Evolutionary conservation across 2,329 filamentous ascomycete species (phyloP).

Genomic region (Chalaropsis thielavioides): DNA sequence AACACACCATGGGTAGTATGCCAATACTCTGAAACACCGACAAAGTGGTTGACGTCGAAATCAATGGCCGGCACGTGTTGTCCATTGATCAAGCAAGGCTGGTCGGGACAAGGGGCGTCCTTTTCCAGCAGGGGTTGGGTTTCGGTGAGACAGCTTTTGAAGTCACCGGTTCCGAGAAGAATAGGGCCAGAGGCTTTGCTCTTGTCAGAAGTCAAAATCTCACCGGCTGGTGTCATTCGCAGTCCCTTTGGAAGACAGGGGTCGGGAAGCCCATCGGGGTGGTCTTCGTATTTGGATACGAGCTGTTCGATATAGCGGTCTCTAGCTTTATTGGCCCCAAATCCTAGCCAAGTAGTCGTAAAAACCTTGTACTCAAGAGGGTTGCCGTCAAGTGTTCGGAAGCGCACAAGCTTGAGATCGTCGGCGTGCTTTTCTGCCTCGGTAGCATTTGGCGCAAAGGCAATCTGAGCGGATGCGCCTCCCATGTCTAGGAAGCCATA

Average conservation of each 20-base stretch:
- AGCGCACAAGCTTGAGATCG: slow-evolving; percentile 70
- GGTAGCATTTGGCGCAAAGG: slow-evolving; percentile 86
- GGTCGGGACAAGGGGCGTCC: slow-evolving; percentile 66
- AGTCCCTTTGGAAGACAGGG: slow-evolving; percentile 77
- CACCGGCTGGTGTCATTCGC: slow-evolving; percentile 57
- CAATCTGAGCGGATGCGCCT: slow-evolving; percentile 92
- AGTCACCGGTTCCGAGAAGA: slow-evolving; percentile 71
- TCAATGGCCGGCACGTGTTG: slow-evolving; percentile 91
- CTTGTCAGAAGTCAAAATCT: slow-evolving; percentile 30
- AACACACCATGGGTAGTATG: slow-evolving; percentile 96
- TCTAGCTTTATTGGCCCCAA: slow-evolving; percentile 89
- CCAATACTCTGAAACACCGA: slow-evolving; percentile 97
- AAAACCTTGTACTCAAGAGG: slow-evolving; percentile 77
- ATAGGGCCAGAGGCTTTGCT: slow-evolving; percentile 29
- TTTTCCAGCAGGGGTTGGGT: slow-evolving; percentile 83
- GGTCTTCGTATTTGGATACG: slow-evolving; percentile 48
- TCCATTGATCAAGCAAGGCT: slow-evolving; percentile 79
- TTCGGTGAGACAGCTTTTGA: slow-evolving; percentile 66
- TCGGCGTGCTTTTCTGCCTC: slow-evolving; percentile 81
- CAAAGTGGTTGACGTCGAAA: slow-evolving; percentile 93
- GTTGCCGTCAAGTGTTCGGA: slow-evolving; percentile 69
- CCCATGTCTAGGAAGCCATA: slow-evolving; percentile 99
- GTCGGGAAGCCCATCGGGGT: slow-evolving; percentile 60
- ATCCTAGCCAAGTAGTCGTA: slow-evolving; percentile 91
- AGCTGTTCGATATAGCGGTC: slow-evolving; percentile 68